Evolutionary conservation across 352 stramenopile genomes (phyloP).

Genomic region (Phytophthora citrophthora): DNA sequence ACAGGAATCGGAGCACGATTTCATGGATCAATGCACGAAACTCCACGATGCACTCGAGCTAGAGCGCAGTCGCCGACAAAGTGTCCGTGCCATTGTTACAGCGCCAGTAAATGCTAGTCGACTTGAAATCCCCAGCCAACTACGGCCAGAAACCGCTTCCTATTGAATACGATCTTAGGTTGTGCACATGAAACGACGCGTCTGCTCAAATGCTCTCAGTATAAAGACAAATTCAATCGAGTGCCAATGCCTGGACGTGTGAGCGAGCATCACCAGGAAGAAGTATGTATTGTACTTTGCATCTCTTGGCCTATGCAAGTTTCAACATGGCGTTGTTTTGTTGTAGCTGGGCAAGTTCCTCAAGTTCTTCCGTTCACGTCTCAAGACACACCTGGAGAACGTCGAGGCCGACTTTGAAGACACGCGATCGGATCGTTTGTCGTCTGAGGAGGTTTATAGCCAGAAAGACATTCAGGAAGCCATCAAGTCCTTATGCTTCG

Average conservation of each 20-base stretch:
- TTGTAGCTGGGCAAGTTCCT: constrained; percentile 78
- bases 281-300: constrained; percentile 39
- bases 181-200: constrained; percentile 24
- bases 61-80: constrained; percentile 15
- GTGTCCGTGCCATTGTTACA: constrained; percentile 4
- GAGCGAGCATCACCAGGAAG: constrained; percentile 66
- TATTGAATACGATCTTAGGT: constrained; percentile 17
- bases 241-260: constrained; percentile 32
- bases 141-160: constrained; percentile 20
- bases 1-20: constrained; percentile 15
- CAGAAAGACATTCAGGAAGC: constrained; percentile 84
- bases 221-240: background rate
- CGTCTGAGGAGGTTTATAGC: constrained; percentile 83
- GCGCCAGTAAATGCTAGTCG: background rate
- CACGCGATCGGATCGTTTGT: constrained; percentile 81
- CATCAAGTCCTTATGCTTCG: constrained; percentile 79
- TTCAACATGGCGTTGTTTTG: background rate
- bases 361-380: constrained; percentile 85
- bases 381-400: constrained; percentile 80
- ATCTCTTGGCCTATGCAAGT: no score
- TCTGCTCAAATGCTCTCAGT: constrained; percentile 1
- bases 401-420: constrained; percentile 88
- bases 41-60: constrained; percentile 25
- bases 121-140: constrained; percentile 4
- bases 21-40: constrained; percentile 31